Evolutionary conservation across 2,329 filamentous ascomycete genomes (phyloP).

Genomic region (Xylaria sp.): DNA sequence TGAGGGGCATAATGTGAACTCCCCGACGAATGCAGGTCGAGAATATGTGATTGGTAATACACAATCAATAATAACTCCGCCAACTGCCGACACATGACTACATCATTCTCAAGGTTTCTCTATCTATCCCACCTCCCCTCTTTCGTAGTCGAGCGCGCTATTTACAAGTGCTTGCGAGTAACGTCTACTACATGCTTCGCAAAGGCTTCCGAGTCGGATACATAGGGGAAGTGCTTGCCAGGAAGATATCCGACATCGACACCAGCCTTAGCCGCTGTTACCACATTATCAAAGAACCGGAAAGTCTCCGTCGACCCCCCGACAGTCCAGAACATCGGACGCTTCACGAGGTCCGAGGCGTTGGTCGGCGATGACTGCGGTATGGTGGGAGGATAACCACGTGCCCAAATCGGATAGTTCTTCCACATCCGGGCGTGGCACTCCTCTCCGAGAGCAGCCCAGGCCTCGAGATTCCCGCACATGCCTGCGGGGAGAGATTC

Average conservation of each 20-base stretch:
- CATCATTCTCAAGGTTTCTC: not conserved
- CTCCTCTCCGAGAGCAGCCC: slow-evolving; percentile 31
- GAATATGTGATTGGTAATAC: not conserved
- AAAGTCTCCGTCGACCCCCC: slow-evolving; percentile 30
- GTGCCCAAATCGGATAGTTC: slow-evolving; percentile 38
- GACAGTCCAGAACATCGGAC: slow-evolving; percentile 36
- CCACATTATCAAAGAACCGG: slow-evolving; percentile 35
- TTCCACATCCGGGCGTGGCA: slow-evolving; percentile 35
- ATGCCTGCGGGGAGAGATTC: not conserved
- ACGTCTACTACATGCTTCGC: slow-evolving; percentile 32
- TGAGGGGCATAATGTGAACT: not conserved
- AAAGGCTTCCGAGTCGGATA: slow-evolving; percentile 34
- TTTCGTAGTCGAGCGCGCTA: not conserved
- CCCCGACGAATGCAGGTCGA: not conserved
- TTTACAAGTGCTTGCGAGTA: slow-evolving; percentile 31
- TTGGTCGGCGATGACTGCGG: slow-evolving; percentile 28
- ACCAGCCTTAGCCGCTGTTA: slow-evolving; percentile 34
- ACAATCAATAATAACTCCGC: not conserved
- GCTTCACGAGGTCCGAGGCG: slow-evolving; percentile 18
- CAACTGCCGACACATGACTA: not conserved
- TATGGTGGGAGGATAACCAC: slow-evolving; percentile 34
- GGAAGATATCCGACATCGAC: slow-evolving; percentile 30
- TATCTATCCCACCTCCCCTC: not conserved
- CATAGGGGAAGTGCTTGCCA: slow-evolving; percentile 37
- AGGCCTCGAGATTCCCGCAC: slow-evolving; percentile 32